Evolutionary conservation across 805 yeast genomes (phyloP), one percentile per base, ranked within the genome.

Genomic region (Millerozyma acaciae): DNA sequence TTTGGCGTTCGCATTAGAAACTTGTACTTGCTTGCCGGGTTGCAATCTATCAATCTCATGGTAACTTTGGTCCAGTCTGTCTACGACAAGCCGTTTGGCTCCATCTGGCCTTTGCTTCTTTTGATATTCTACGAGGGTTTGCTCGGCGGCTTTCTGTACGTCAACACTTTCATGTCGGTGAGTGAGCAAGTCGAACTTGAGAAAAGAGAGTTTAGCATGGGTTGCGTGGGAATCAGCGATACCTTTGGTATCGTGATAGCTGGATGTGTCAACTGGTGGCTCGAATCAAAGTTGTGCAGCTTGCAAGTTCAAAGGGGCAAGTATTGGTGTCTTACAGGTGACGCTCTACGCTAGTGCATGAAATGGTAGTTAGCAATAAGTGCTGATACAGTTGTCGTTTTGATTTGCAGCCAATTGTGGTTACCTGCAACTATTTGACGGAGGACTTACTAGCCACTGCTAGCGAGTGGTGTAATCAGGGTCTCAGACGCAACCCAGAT

Each of bases 131-230:
- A 85, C 57, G 97, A 90, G 53, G 93, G 97, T 0, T 67, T 93
- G 14, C 66, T 90, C 8, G 98, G 97, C 1, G 97, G 98, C 1
- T 75, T 84, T 2, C 77, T 90, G 12, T 90, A 90, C 53, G 93
- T 87, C 33, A 89, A 90, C 52, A 89, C 97, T 0, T 90, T 85
- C 50, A 65, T 83, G 68, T 65, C 76, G 10, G 89, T 89, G 1
- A 71, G 82, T 22, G 94, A 86, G 38, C 55, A 58, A 16, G 54
- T 60, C 5, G 61, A 73, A 0, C 62, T 72, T 2, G 53, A 67
- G 0, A 44, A 46, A 34, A 45, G 71, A 26, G 72, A 66, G 35
- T 56, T 56, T 30, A 50, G 51, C 29, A 54, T 56, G 61, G 62
- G 62, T 3, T 39, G 55, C 34, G 62, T 56, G 37, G 67, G 33